Base-by-base conservation (phyloP, 2,329 filamentous ascomycete genomes). In the Calonectria ilicicola region DNA sequence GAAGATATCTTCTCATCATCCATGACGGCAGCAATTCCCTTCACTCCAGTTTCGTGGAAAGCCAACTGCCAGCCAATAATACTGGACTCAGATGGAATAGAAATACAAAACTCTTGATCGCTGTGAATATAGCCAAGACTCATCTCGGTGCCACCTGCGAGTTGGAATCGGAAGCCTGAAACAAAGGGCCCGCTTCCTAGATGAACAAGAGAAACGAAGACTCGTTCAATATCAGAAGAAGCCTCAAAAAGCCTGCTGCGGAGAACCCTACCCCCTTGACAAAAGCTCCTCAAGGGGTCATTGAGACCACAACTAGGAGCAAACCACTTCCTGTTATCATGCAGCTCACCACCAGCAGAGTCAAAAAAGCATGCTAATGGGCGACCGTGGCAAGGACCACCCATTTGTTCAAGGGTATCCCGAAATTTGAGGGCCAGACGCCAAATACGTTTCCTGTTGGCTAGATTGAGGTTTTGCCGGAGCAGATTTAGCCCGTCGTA, bases 41-140 rank as follows among this genome's bases (percentile, higher is more conserved):
- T 44, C 23, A 74, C 58, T 15, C 72, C 72, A 2, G 26, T 15
- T 44, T 17, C 21, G 10, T 74, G 65, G 15, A 70, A 40, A 1
- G 74, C 74, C 2, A 74, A 2, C 1, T 70, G 65, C 68, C 68
- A 75, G 2, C 72, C 72, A 1, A 51, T 27, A n/a, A 75, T 67
- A 19, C 29, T 14, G 10, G 40, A 46, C 3, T 17, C 12, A n/a
- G 46, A n/a, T 14, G 53, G 19, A 14, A 74, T 65, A 14, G 14
- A 0, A 42, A 75, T 40, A 7, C 15, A 38, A 15, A 68, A 21
- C 27, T 74, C 69, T 5, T 32, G 21, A 15, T 38, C 14, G n/a
- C 8, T 12, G n/a, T 75, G 72, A 38, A 75, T 56, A 9, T 75
- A 75, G 10, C 74, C 74, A 15, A 75, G 44, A 2, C 7, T 27